A percentile compares a stretch with the other conserved stretches of the same genome.
These are phyloP conservation scores for Leishmania martiniquensis DNA, from an alignment of 208 protist species.

Conservation along the genomic window DNA sequence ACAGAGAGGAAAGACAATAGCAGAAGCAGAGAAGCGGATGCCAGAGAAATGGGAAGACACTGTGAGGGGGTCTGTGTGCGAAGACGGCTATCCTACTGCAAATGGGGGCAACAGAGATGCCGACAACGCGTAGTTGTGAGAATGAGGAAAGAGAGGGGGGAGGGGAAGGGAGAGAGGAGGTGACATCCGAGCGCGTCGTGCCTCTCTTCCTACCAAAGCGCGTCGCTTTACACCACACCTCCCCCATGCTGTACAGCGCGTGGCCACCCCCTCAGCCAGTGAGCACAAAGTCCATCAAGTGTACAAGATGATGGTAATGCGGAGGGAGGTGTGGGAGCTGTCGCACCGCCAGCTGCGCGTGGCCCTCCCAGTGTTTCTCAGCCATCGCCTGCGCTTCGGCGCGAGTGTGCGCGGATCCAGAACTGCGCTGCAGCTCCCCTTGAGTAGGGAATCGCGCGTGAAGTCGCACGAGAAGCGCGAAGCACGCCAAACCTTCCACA, in stretches of 20 bases:
- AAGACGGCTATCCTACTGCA: not conserved
- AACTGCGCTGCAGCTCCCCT: not conserved
- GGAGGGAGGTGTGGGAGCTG: not conserved
- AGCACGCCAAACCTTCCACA: constrained; percentile 11
- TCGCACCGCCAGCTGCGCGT: not conserved
- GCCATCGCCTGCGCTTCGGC: not conserved
- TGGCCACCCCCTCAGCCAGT: not conserved
- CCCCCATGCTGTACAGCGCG: not conserved
- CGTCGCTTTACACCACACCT: not conserved
- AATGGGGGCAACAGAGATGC: not conserved
- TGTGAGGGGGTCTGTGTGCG: not conserved
- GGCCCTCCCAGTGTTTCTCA: constrained; percentile 22
- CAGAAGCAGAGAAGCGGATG: not conserved
- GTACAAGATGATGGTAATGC: constrained; percentile 11
- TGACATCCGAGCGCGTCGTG: not conserved
- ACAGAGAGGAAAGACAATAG: constrained; percentile 6
- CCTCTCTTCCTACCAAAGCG: not conserved
- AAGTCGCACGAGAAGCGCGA: constrained; percentile 4
- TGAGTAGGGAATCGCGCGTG: not conserved
- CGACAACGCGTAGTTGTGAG: not conserved
- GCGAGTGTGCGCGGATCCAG: not conserved
- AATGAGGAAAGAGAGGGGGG: not conserved
- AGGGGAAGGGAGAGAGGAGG: not conserved
- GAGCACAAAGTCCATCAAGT: constrained; percentile 19
- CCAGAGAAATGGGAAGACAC: too few species aligned